Evolutionary conservation across 2,329 filamentous ascomycete genomes (phyloP), one percentile per base, ranked within the genome.

Genomic region (Diplodia corticola): DNA sequence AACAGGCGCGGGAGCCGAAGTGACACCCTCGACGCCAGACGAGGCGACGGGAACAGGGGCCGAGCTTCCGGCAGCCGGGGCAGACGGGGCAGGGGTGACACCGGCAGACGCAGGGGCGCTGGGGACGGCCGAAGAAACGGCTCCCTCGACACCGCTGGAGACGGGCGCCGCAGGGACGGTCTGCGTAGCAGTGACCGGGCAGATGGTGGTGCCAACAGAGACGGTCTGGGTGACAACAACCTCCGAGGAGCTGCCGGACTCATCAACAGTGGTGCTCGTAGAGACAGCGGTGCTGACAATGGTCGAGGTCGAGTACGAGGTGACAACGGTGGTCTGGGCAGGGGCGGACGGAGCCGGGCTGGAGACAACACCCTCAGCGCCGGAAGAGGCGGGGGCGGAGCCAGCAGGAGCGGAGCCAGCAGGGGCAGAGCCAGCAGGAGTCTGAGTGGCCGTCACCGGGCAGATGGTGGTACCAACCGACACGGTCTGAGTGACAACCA

Each of bases 261-360:
- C 37, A 17, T 40, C 40, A 26, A 40, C 28, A 10, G 35, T 22
- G 4, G 22, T 30, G 35, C 33, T 17, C 10, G 61, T 64, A 4
- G 46, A 30, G 17, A 51, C 22, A 2, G 60, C 61, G 15, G 61
- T 54, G 63, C 61, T 20, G 57, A 59, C 49, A 53, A 64, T 28
- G 46, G 30, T 63, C 17, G 44, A 35, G n/a, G 59, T 63, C 85
- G 84, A 73, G 87, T 82, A 30, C 80, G 37, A 30, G 22, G 28
- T 61, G 15, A 35, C 15, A 6, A 17, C 26, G 40, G 57, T 49
- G 17, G 63, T 71, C 68, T 33, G 30, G 46, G 59, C 33, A 33
- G 59, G 44, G 28, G 33, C 49, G 46, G 26, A 51, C 20, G 63
- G 49, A 22, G 55, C 17, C n/a, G 59, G 48, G 26, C 24, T 22